These are phyloP conservation scores for Solanum hybrid DNA, from an alignment of 305 asterid species.

Conservation along the genomic window DNA sequence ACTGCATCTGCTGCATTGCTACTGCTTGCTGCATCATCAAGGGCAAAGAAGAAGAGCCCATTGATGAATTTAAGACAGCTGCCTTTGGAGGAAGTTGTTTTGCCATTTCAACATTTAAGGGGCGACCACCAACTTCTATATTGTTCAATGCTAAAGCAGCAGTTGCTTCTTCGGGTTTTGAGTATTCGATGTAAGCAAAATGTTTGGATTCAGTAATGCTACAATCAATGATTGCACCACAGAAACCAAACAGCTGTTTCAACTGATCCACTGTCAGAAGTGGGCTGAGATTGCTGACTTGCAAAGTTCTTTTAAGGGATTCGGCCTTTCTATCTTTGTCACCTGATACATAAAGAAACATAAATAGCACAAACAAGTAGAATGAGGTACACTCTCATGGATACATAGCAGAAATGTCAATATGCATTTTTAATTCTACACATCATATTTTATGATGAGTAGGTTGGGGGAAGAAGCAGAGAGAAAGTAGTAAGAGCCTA, in stretches of 20 bases:
- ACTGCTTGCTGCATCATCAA: constrained; percentile 95
- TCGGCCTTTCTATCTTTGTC: constrained; percentile 52
- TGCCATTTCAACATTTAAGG: constrained; percentile 95
- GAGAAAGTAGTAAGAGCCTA: background rate
- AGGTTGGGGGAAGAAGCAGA: background rate
- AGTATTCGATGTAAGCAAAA: constrained; percentile 84
- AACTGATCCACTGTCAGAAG: constrained; percentile 86
- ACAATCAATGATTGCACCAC: constrained; percentile 77
- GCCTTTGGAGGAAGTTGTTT: constrained; percentile 89
- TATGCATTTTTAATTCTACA: background rate
- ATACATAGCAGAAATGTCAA: background rate
- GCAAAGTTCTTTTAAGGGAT: constrained; percentile 65
- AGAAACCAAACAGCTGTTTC: constrained; percentile 82
- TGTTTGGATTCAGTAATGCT: constrained; percentile 81
- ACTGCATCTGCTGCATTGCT: constrained; percentile 98
- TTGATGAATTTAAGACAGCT: constrained; percentile 21
- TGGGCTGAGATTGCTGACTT: constrained; percentile 95
- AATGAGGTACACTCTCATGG: background rate
- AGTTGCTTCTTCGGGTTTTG: constrained; percentile 82
- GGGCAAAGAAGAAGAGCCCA: constrained; percentile 62
- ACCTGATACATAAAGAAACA: constrained; percentile 19
- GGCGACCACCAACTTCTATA: constrained; percentile 95
- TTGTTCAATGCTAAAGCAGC: constrained; percentile 86
- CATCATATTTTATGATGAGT: background rate
- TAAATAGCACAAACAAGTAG: background rate